These are phyloP conservation scores for Tubosaeta sp. DNA, from an alignment of 768 basidiomycete genomes.

Conservation along the genomic window DNA sequence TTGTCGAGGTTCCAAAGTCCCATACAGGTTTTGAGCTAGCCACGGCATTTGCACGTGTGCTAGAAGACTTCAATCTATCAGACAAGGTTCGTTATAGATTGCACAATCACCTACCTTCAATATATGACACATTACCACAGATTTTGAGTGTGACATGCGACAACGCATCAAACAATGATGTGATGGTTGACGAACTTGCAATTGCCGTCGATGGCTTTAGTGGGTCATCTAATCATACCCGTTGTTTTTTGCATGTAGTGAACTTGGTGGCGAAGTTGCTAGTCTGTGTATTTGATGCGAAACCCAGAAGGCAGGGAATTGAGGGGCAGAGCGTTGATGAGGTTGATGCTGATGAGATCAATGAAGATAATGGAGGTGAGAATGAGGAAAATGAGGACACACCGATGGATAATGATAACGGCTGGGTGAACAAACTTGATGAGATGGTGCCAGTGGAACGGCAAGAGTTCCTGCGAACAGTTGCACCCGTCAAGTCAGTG, in stretches of 20 bases:
- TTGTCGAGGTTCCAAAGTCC: not conserved
- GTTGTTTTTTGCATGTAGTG: slow-evolving; percentile 8
- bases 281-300: slow-evolving; percentile 30
- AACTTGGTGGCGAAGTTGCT: slow-evolving; percentile 35
- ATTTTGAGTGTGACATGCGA: slow-evolving; percentile 19
- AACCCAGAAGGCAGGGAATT: too few species aligned
- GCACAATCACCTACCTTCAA: not conserved
- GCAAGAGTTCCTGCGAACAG: not conserved
- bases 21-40: slow-evolving; percentile 18
- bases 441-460: slow-evolving; percentile 13
- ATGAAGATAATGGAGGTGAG: too few species aligned
- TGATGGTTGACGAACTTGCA: slow-evolving; percentile 13
- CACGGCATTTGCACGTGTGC: slow-evolving; percentile 15
- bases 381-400: too few species aligned
- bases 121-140: not conserved
- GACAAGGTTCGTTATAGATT: slow-evolving; percentile 21
- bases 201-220: slow-evolving; percentile 17
- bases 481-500: not conserved
- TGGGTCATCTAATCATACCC: slow-evolving; percentile 23
- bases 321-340: slow-evolving; percentile 7
- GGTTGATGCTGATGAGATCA: not conserved
- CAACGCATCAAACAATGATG: slow-evolving; percentile 27
- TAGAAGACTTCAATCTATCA: slow-evolving; percentile 24
- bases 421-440: slow-evolving; percentile 16
- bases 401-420: not conserved